These are phyloP conservation scores for Fagopyrum homotropicum DNA, from an alignment of 148 eudicot species.

Conservation along the genomic window DNA sequence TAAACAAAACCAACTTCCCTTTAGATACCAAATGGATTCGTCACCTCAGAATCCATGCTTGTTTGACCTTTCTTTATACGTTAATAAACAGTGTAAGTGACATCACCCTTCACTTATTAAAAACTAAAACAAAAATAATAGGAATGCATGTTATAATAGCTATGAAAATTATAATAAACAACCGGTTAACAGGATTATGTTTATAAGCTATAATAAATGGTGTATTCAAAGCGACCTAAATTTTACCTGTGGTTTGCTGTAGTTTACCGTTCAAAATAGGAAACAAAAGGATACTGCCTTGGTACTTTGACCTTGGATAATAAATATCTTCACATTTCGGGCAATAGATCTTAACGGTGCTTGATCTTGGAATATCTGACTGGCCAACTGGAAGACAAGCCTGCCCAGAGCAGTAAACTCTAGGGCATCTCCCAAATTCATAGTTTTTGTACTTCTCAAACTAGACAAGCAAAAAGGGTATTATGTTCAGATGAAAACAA, in stretches of 20 bases:
- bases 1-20: neutral
- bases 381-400: slow-evolving; percentile 48
- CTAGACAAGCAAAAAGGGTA: slow-evolving; percentile 16
- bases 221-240: neutral
- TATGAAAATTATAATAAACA: neutral
- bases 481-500: neutral
- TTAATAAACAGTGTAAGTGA: too few relatives aligned
- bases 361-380: slow-evolving; percentile 37
- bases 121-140: too few relatives aligned
- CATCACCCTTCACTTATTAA: too few relatives aligned
- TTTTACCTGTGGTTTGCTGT: too few relatives aligned
- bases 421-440: slow-evolving; percentile 46
- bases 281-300: slow-evolving; percentile 44
- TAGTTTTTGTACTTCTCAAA: slow-evolving; percentile 38
- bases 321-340: slow-evolving; percentile 42
- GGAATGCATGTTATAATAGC: neutral
- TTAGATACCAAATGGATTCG: too few relatives aligned
- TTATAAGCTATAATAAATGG: neutral
- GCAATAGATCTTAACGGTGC: slow-evolving; percentile 39
- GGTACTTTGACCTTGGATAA: slow-evolving; percentile 38
- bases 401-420: slow-evolving; percentile 47
- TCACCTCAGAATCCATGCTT: too few relatives aligned
- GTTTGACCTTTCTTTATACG: too few relatives aligned
- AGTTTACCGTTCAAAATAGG: neutral
- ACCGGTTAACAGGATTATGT: neutral